Evolutionary conservation across 2,329 filamentous ascomycete species (phyloP), one percentile per base, ranked within the genome.

Genomic region (Cladophialophora chaetospira): DNA sequence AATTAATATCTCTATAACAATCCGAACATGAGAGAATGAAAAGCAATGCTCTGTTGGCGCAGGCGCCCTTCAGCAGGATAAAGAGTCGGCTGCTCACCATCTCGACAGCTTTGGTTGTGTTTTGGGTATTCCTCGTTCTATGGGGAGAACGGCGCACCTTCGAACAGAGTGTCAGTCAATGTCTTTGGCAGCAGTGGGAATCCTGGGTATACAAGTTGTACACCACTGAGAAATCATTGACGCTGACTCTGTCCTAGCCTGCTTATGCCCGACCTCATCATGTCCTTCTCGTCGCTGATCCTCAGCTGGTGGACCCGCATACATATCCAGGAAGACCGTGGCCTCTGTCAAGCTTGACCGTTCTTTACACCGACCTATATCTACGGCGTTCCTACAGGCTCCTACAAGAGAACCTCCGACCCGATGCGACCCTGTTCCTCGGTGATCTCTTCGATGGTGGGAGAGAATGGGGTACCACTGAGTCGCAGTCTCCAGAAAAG

Each of bases 381-480:
- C 82, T 99, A 62, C 85, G 87, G 36, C 85, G 92, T 38, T 86
- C 88, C 6, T 97, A 95, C 71, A 82, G 79, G n/a, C 82, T 87
- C 51, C 81, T 97, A 56, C 91, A 96, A 68, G 76, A 81, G 15
- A 76, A 83, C 15, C 78, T 97, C 11, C 82, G 83, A n/a, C 94
- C 94, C 0, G 91, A 97, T 69, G 92, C 89, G 13, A 79, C 96
- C 1, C 84, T 97, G 69, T 97, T 99, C 69, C 78, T 99, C 0
- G 94, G 94, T 5, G 94, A 99, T 69, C 77, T 99, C 0, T 97
- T 99, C 67, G 94, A 99, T 69, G 94, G 94, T 3, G 94, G 94
- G 6, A 83, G 94, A 64, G 94, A 99, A 77, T 99, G 94, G 94
- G 88, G 87, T 64, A 93, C 92, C 10, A 76, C 73, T 2, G 79